Percentiles rank a stretch among this genome's conserved stretches.
Evolutionary conservation across 495 filamentous ascomycete genomes (phyloP).

Genomic region (Astrocystis sublimbata): DNA sequence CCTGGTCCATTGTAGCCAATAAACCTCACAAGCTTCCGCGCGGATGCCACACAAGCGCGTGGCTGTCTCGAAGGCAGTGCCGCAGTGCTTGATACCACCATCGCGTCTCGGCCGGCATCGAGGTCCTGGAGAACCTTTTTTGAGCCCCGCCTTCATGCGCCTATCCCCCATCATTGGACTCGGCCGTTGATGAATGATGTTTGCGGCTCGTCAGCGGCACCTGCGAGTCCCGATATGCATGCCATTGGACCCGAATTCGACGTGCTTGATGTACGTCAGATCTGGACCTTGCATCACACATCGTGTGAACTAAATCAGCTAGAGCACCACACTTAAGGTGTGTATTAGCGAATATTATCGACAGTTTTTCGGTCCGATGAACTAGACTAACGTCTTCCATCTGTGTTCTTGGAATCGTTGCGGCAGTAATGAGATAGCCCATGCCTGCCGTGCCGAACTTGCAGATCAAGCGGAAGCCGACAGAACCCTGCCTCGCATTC

Average conservation of each 20-base stretch:
- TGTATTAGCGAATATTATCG: background rate
- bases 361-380: slow-evolving; percentile 10
- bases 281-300: slow-evolving; percentile 5
- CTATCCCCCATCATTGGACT: slow-evolving; percentile 1
- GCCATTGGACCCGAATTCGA: background rate
- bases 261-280: slow-evolving; percentile 5
- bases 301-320: slow-evolving; percentile 8
- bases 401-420: background rate
- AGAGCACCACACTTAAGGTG: background rate
- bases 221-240: slow-evolving; percentile 2
- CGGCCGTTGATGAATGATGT: background rate
- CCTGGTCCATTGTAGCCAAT: background rate
- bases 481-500: background rate
- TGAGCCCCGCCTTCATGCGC: slow-evolving; percentile 2
- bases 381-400: slow-evolving; percentile 1
- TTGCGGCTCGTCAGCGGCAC: background rate
- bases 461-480: background rate
- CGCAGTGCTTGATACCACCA: background rate
- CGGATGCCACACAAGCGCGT: slow-evolving; percentile 16
- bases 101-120: slow-evolving; percentile 9
- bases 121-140: too few species aligned
- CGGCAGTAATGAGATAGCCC: background rate
- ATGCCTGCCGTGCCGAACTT: background rate
- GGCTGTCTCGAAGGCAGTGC: slow-evolving; percentile 13
- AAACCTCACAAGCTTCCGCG: background rate